A percentile compares a stretch with the other conserved stretches of the same genome.
These are phyloP conservation scores for Spiraea crenata DNA, from an alignment of 331 rosid species.

Conservation along the genomic window DNA sequence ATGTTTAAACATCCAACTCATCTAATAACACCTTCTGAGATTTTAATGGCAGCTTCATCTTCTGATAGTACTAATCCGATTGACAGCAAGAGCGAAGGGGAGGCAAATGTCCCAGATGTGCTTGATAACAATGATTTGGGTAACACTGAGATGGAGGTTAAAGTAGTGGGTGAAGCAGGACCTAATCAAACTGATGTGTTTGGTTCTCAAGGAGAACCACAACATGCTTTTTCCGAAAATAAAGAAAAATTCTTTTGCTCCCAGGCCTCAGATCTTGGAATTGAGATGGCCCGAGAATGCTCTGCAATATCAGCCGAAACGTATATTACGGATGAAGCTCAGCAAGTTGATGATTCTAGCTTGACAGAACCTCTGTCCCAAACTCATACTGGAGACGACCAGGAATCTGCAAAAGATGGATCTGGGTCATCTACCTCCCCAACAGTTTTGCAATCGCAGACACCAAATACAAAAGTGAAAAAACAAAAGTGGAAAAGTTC, in stretches of 20 bases:
- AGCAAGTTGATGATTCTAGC: slow-evolving; percentile 46
- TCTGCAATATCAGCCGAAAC: slow-evolving; percentile 61
- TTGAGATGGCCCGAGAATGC: slow-evolving; percentile 87
- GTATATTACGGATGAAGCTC: slow-evolving; percentile 47
- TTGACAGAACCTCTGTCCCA: slow-evolving; percentile 40
- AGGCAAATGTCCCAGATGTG: slow-evolving; percentile 67
- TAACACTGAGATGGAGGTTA: slow-evolving; percentile 81
- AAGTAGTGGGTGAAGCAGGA: slow-evolving; percentile 73
- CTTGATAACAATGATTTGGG: slow-evolving; percentile 52
- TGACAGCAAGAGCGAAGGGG: slow-evolving; percentile 66
- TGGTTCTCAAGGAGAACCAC: slow-evolving; percentile 52
- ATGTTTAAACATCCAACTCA: slow-evolving; percentile 91
- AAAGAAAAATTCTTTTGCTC: slow-evolving; percentile 83
- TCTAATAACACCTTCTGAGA: slow-evolving; percentile 84
- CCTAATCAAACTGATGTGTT: slow-evolving; percentile 57
- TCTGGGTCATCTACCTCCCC: slow-evolving; percentile 48
- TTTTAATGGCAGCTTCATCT: slow-evolving; percentile 69
- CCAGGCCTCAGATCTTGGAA: slow-evolving; percentile 96
- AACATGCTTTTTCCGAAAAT: slow-evolving; percentile 44
- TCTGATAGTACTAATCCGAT: slow-evolving; percentile 53
- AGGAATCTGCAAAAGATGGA: slow-evolving; percentile 52
- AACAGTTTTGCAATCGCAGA: slow-evolving; percentile 36
- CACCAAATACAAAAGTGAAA: slow-evolving; percentile 64
- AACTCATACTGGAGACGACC: slow-evolving; percentile 54
- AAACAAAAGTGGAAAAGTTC: slow-evolving; percentile 74